Base-by-base conservation (phyloP, 2,329 filamentous ascomycete genomes). In the Madurella fahalii region DNA sequence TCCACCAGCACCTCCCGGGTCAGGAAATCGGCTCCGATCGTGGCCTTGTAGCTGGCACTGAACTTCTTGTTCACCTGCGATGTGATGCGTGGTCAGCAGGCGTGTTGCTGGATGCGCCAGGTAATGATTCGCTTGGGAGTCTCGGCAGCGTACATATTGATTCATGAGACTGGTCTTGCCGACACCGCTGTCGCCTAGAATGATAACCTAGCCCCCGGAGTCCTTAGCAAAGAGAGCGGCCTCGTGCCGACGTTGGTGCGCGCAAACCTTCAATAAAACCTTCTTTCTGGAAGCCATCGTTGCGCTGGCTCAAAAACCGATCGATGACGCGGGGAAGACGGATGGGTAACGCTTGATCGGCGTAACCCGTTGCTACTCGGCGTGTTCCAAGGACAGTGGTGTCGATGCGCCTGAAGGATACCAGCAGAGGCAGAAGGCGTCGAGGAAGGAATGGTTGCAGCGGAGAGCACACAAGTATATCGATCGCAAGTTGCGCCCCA, bases 161-260 rank as follows among this genome's bases (percentile, higher is more conserved):
- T 99, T 99, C 94, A 99, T 99, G 83, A 99, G 85, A 75, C 91
- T 96, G 58, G 94, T 99, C 83, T 99, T 99, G 72, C 94, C 94
- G 60, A 99, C 94, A 77, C 94, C 94, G 74, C 93, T 97, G 74
- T 99, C 94, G 67, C 94, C 94, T 65, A 99, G 86, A 76, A 99
- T 97, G 69, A 99, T 99, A 69, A 99, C 92, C 93, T 97, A 67
- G 44, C 61, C 30, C 17, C 17, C 34, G 34, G 34, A 30, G 41
- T 39, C n/a, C 46, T 62, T 39, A 61, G 56, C 41, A 42, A 31
- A 34, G 15, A 13, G 25, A 5, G 8, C 17, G 4, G 2, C 8
- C 37, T 18, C n/a, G 16, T 17, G 18, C 16, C 32, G 25, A 34
- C 16, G 31, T 25, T 13, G 44, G 50, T 49, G 25, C 49, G 40